Base-by-base conservation (phyloP, 176 grass and related monocot genomes). In the Triticum monococcum region DNA sequence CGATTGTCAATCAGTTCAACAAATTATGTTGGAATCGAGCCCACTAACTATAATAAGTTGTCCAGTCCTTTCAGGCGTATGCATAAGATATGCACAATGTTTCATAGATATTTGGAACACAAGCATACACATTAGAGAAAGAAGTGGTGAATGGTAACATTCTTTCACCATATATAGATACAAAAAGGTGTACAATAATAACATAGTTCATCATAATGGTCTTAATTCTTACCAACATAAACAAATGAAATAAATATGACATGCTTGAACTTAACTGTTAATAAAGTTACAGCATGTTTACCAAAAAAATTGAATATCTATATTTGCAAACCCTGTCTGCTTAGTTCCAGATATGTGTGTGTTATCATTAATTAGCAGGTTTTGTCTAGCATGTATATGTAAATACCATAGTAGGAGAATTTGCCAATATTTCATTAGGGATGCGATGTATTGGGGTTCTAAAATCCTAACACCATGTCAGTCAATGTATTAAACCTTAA, bases 221-320 rank as follows among this genome's bases (percentile, higher is more conserved):
- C 18, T 62, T 83, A 36, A 35, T 20, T 48, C 46, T 61, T 83
- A 78, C 0, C 45, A 48, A 83, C 32, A 0, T 66, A 75, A 82
- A 28, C 32, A 87, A 87, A 41, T 12, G 3, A 69, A 60, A 26
- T 12, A 20, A 78, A 62, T 63, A 45, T 20, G 28, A 20, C 68
- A 40, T 14, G 43, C 52, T 22, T 8, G 11, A 81, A 14, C 41
- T 83, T 69, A 23, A 32, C 52, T 63, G 18, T 77, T 59, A 52
- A 26, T 16, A 28, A 88, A 30, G 66, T 64, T 79, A 77, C 62
- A 45, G 1, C 70, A 82, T 77, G 56, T 64, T 17, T 18, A 82
- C 43, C 16, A 67, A 30, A 56, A 16, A 4, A 50, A 28, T 18
- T 75, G 24, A 50, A 75, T 45, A 35, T 23, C 9, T 24, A n/a